These are phyloP conservation scores for Chaetomium strumarium DNA, from an alignment of 2,329 filamentous ascomycete genomes.

Conservation along the genomic window DNA sequence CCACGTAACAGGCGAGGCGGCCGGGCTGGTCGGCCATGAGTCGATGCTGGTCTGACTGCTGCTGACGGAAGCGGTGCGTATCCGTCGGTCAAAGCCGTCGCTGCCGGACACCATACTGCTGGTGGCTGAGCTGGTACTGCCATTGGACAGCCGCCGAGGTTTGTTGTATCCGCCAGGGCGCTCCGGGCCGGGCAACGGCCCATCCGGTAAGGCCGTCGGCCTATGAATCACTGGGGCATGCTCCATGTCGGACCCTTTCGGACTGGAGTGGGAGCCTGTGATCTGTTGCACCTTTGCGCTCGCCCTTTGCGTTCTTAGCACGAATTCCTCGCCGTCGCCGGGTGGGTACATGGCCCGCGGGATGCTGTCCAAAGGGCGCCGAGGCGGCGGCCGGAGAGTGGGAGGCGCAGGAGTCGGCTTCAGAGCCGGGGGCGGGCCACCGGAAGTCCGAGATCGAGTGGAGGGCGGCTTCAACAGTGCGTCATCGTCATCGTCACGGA, in stretches of 20 bases:
- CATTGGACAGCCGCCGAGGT: constrained; percentile 25
- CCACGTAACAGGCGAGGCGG: constrained; percentile 13
- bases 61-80: constrained; percentile 24
- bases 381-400: constrained; percentile 14
- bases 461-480: constrained; percentile 16
- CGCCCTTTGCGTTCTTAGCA: constrained; percentile 25
- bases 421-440: constrained; percentile 1
- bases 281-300: constrained; percentile 19
- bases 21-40: constrained; percentile 17
- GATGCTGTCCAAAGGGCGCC: constrained; percentile 6
- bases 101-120: constrained; percentile 22
- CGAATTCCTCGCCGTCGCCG: constrained; percentile 26
- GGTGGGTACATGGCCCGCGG: constrained; percentile 20
- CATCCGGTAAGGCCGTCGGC: constrained; percentile 15
- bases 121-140: constrained; percentile 29
- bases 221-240: constrained; percentile 8
- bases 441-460: constrained; percentile 10
- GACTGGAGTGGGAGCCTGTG: constrained; percentile 4
- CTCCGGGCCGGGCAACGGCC: constrained; percentile 6
- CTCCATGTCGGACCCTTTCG: constrained; percentile 4
- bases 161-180: constrained; percentile 19
- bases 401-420: constrained; percentile 17
- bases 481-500: constrained; percentile 17
- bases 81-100: constrained; percentile 30
- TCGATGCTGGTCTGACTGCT: constrained; percentile 28